Evolutionary conservation across 148 eudicot genomes (phyloP).

Genomic region (Fallopia convolvulus): DNA sequence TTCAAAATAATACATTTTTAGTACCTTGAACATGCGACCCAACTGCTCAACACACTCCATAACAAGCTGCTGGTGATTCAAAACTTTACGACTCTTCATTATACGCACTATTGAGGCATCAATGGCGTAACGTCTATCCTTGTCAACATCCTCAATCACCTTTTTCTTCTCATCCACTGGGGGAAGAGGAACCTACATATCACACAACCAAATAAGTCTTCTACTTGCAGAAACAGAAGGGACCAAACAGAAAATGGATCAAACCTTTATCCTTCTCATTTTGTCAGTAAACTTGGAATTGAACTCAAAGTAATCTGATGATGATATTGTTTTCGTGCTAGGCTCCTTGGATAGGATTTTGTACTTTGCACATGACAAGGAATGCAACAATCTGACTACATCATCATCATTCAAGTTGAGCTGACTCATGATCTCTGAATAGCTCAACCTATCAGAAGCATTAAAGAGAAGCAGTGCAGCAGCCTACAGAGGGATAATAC

Average conservation of each 20-base stretch:
- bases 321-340: slow-evolving; percentile 27
- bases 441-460: slow-evolving; percentile 33
- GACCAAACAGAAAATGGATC: neutral
- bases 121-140: slow-evolving; percentile 40
- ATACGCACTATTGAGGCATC: slow-evolving; percentile 45
- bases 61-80: slow-evolving; percentile 39
- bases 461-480: slow-evolving; percentile 42
- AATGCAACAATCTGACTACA: slow-evolving; percentile 39
- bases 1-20: neutral
- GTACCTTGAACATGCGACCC: slow-evolving; percentile 47
- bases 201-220: neutral
- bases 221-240: neutral
- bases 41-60: slow-evolving; percentile 44
- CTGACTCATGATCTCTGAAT: slow-evolving; percentile 34
- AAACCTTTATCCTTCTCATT: slow-evolving; percentile 29
- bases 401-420: slow-evolving; percentile 41
- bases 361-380: slow-evolving; percentile 40
- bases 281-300: slow-evolving; percentile 35
- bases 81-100: slow-evolving; percentile 36
- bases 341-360: slow-evolving; percentile 41
- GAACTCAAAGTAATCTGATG: slow-evolving; percentile 34
- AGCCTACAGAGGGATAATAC: slow-evolving; percentile 21
- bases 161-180: slow-evolving; percentile 41
- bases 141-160: slow-evolving; percentile 50
- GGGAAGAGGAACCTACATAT: slow-evolving; percentile 36